Percentiles rank a stretch among this genome's conserved stretches.
Conservation (phyloP, 805 yeast genomes). For the Hanseniaspora thailandica region DNA sequence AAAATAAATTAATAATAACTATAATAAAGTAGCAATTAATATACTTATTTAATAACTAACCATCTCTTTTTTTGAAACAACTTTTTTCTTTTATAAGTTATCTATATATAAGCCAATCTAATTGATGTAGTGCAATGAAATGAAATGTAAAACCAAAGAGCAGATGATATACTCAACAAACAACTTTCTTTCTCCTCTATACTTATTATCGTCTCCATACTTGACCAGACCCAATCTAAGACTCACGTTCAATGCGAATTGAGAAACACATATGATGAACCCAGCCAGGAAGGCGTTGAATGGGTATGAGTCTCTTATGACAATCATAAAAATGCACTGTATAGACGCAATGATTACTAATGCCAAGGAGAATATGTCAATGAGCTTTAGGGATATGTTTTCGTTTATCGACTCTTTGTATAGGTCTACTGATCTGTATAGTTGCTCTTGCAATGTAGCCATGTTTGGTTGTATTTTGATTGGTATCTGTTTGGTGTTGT, state of each 20-base stretch:
- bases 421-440: slow-evolving; percentile 5
- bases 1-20: too few relatives aligned
- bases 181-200: slow-evolving; percentile 41
- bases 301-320: slow-evolving; percentile 77
- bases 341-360: slow-evolving; percentile 61
- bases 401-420: slow-evolving; percentile 26
- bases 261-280: slow-evolving; percentile 84
- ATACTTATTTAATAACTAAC: neutral
- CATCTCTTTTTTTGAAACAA: neutral
- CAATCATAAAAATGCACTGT: slow-evolving; percentile 64
- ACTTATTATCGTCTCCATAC: neutral
- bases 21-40: too few relatives aligned
- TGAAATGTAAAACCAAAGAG: slow-evolving; percentile 76
- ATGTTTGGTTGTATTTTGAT: neutral
- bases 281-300: slow-evolving; percentile 96
- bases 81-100: neutral
- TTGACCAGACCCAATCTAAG: slow-evolving; percentile 60
- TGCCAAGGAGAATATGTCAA: slow-evolving; percentile 67
- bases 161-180: slow-evolving; percentile 84
- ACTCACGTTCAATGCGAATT: slow-evolving; percentile 77
- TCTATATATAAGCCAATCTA: slow-evolving; percentile 25
- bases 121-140: slow-evolving; percentile 82
- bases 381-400: slow-evolving; percentile 43
- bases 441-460: slow-evolving; percentile 11
- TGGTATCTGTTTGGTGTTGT: neutral